Evolutionary conservation across 345 rosid species (phyloP).

Genomic region (Lepidium sativum): DNA sequence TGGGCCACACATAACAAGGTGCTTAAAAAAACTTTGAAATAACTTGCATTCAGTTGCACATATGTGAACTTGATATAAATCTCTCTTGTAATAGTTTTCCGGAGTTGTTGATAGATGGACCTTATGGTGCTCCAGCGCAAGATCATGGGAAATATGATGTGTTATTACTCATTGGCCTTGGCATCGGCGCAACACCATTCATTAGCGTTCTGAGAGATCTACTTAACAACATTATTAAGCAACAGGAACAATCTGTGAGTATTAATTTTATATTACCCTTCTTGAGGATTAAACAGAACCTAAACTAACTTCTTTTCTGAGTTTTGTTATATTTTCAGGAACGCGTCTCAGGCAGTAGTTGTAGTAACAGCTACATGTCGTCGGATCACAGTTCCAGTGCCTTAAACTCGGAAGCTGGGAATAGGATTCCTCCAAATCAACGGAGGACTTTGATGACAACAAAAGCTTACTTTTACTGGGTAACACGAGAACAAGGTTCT

Average conservation of each 20-base stretch:
- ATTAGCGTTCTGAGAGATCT: constrained; percentile 74
- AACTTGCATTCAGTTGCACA: neutral
- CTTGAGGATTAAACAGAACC: neutral
- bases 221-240: constrained; percentile 34
- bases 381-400: constrained; percentile 58
- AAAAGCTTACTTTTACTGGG: constrained; percentile 81
- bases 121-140: constrained; percentile 90
- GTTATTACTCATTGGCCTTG: constrained; percentile 73
- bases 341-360: constrained; percentile 36
- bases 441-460: constrained; percentile 37
- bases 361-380: constrained; percentile 32
- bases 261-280: neutral
- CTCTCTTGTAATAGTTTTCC: constrained; percentile 40
- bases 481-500: constrained; percentile 75
- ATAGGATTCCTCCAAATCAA: constrained; percentile 33
- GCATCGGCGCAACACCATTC: constrained; percentile 93
- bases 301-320: neutral
- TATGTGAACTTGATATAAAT: neutral
- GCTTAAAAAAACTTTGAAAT: neutral
- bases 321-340: constrained; percentile 38
- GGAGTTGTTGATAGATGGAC: constrained; percentile 46
- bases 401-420: constrained; percentile 24
- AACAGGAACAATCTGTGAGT: constrained; percentile 54
- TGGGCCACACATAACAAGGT: constrained; percentile 18
- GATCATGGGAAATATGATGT: constrained; percentile 79